Evolutionary conservation across 352 stramenopile species (phyloP).

Genomic region (Elongisporangium undulatum): DNA sequence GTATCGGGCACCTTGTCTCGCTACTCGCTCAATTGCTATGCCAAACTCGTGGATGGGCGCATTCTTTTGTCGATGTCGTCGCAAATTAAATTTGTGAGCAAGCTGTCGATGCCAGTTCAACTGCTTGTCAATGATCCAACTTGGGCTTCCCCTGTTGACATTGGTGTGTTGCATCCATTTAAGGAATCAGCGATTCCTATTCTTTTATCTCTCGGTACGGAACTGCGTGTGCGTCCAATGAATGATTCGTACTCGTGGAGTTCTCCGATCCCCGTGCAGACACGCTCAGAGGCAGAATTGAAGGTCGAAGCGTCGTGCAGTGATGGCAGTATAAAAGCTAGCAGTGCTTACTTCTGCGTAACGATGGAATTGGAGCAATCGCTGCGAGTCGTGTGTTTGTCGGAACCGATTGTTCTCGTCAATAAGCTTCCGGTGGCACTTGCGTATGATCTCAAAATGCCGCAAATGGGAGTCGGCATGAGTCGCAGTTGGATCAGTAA

Average conservation of each 20-base stretch:
- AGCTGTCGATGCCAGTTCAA: conserved; percentile 60
- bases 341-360: conserved; percentile 64
- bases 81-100: conserved; percentile 72
- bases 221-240: conserved; percentile 60
- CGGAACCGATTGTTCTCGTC: conserved; percentile 66
- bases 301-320: conserved; percentile 51
- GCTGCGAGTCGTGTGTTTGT: conserved; percentile 54
- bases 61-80: conserved; percentile 79
- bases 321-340: conserved; percentile 12
- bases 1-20: conserved; percentile 38
- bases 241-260: conserved; percentile 60
- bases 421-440: conserved; percentile 79
- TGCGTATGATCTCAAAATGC: conserved; percentile 44
- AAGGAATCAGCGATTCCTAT: conserved; percentile 69
- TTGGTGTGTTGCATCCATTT: conserved; percentile 50
- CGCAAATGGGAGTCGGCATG: conserved; percentile 16
- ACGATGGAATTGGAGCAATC: conserved; percentile 62
- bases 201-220: conserved; percentile 57
- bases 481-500: conserved; percentile 19
- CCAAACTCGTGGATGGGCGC: conserved; percentile 69
- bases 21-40: conserved; percentile 57
- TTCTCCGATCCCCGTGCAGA: conserved; percentile 74
- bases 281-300: conserved; percentile 44
- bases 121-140: conserved; percentile 79
- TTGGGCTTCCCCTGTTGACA: conserved; percentile 67